Evolutionary conservation across 306 rosid genomes (phyloP).

Genomic region (Cucurbita pepo): DNA sequence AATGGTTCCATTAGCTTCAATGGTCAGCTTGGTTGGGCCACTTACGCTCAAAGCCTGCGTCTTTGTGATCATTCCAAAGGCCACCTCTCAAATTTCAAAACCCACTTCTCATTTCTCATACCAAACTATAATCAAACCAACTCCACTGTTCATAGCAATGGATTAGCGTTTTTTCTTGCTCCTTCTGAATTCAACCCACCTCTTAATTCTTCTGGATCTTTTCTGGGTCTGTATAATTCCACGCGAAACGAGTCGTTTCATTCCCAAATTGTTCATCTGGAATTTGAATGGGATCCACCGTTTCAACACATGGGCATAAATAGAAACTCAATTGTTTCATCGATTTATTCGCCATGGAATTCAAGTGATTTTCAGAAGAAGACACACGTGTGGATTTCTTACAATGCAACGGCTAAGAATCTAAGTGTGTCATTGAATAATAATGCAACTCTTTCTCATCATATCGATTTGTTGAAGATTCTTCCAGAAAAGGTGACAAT

Average conservation of each 20-base stretch:
- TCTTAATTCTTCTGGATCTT: constrained; percentile 19
- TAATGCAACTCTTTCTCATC: not conserved
- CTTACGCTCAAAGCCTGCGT: not conserved
- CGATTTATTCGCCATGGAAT: constrained; percentile 16
- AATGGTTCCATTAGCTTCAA: not conserved
- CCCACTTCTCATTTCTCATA: not conserved
- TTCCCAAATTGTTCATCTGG: constrained; percentile 20
- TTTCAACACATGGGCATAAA: not conserved
- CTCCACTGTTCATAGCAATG: not conserved
- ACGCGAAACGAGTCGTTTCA: not conserved
- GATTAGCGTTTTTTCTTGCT: constrained; percentile 26
- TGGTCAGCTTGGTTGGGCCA: constrained; percentile 3
- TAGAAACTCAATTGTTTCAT: constrained; percentile 11
- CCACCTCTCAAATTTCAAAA: not conserved
- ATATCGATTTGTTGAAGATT: not conserved
- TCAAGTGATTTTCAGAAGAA: constrained; percentile 14
- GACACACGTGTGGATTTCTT: constrained; percentile 19
- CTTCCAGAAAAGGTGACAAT: not conserved
- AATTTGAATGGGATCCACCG: constrained; percentile 18
- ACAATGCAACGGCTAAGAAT: constrained; percentile 14
- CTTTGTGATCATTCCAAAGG: not conserved
- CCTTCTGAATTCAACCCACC: constrained; percentile 20
- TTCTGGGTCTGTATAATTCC: constrained; percentile 17
- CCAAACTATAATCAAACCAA: not conserved
- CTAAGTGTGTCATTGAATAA: constrained; percentile 22